A percentile compares a stretch with the other conserved stretches of the same genome.
Evolutionary conservation across 352 stramenopile genomes (phyloP).

Genomic region (Phytophthora niederhauseri): DNA sequence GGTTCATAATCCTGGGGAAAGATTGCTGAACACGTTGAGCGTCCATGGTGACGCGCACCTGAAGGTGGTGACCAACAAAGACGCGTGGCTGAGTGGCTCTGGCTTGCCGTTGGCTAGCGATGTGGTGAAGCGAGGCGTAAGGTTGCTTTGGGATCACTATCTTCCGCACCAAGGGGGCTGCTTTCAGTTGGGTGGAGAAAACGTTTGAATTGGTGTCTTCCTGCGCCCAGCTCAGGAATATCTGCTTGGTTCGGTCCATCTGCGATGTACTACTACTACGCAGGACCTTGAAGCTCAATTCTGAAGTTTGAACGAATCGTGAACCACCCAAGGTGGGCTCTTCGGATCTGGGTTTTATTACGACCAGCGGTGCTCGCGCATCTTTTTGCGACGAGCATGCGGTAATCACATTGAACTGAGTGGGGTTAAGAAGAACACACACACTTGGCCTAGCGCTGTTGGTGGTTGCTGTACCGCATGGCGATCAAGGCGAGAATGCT

Average conservation of each 20-base stretch:
- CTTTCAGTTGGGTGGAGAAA: too few relatives aligned
- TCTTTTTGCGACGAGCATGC: neutral
- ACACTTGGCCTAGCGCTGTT: slow-evolving; percentile 17
- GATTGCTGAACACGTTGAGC: too few relatives aligned
- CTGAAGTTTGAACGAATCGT: neutral
- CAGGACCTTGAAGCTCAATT: neutral
- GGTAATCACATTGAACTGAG: neutral
- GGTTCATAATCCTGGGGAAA: too few relatives aligned
- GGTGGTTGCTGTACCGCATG: slow-evolving; percentile 47
- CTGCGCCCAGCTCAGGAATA: neutral
- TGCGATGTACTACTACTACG: neutral
- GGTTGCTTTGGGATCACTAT: too few relatives aligned
- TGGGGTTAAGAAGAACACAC: neutral
- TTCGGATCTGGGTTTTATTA: neutral
- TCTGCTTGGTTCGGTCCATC: slow-evolving; percentile 3
- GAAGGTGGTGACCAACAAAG: too few relatives aligned
- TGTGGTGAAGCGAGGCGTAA: too few relatives aligned
- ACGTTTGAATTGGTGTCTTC: too few relatives aligned
- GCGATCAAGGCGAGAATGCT: slow-evolving; percentile 34
- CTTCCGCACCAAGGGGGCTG: too few relatives aligned
- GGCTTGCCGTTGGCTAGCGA: too few relatives aligned
- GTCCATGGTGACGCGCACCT: too few relatives aligned
- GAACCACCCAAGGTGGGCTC: neutral
- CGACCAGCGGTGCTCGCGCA: neutral
- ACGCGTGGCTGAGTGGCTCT: too few relatives aligned